phyloP scores from a whole-genome alignment of 2,329 filamentous ascomycete genomes.

The Sporothrix humicola region DNA sequence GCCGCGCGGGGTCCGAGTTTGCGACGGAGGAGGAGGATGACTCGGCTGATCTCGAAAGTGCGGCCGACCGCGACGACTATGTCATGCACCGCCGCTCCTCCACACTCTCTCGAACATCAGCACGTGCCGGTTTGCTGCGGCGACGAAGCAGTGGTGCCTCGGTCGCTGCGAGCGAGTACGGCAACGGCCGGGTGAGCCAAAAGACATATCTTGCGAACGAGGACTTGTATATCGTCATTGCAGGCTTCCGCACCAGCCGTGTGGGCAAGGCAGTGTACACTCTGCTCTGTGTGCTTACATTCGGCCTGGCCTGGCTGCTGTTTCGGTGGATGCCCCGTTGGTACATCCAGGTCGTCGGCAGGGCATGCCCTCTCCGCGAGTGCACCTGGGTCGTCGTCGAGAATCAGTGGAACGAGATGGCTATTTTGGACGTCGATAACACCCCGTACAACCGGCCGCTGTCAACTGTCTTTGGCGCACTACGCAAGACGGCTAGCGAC shows the following conservation, averaged over 20 bases:
- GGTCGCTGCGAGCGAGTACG: conserved; percentile 63
- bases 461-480: conserved; percentile 69
- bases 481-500: conserved; percentile 58
- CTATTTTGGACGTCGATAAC: conserved; percentile 70
- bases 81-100: conserved; percentile 67
- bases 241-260: conserved; percentile 82
- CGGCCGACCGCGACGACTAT: conserved; percentile 51
- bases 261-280: conserved; percentile 73
- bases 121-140: conserved; percentile 70
- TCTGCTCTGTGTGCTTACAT: conserved; percentile 70
- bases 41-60: conserved; percentile 46
- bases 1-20: conserved; percentile 43
- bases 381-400: conserved; percentile 92
- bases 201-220: conserved; percentile 94
- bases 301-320: conserved; percentile 81
- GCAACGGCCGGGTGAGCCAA: conserved; percentile 73
- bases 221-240: conserved; percentile 90
- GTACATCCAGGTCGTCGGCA: conserved; percentile 78
- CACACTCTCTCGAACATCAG: conserved; percentile 60
- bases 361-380: conserved; percentile 68
- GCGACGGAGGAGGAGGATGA: conserved; percentile 44
- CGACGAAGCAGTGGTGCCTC: conserved; percentile 73
- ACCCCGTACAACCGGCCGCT: conserved; percentile 60
- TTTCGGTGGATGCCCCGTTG: conserved; percentile 89
- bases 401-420: conserved; percentile 96